A percentile compares a stretch with the other conserved stretches of the same genome.
phyloP scores from a whole-genome alignment of 106 monocot genomes.

The Agapanthus africanus region DNA sequence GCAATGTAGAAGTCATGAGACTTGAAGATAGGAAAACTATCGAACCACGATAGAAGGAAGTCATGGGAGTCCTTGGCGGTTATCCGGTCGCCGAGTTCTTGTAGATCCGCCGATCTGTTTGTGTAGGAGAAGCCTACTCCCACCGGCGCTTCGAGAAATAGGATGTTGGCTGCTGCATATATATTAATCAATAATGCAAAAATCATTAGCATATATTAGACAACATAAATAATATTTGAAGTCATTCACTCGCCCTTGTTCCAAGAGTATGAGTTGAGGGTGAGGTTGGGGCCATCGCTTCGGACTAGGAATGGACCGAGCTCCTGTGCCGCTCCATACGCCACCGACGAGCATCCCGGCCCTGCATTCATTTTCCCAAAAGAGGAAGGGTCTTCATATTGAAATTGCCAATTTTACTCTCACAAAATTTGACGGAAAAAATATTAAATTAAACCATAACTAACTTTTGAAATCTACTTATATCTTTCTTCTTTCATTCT shows the following conservation, averaged over 20 bases:
- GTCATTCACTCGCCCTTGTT: conserved; percentile 68
- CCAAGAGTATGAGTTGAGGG: conserved; percentile 70
- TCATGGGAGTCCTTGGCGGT: conserved; percentile 61
- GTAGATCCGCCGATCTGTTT: conserved; percentile 49
- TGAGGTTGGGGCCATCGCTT: conserved; percentile 37
- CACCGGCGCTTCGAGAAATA: conserved; percentile 76
- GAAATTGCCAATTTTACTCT: too few species aligned
- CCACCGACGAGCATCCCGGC: conserved; percentile 82
- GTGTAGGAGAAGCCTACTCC: conserved; percentile 91
- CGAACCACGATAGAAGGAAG: conserved; percentile 71
- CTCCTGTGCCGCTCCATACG: conserved; percentile 74
- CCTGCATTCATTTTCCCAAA: too few species aligned
- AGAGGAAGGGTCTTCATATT: too few species aligned
- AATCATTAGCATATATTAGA: not conserved
- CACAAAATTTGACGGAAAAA: too few species aligned
- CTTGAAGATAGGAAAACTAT: conserved; percentile 56
- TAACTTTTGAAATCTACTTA: too few species aligned
- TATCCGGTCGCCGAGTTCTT: conserved; percentile 40
- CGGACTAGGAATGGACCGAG: conserved; percentile 71
- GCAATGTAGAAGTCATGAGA: conserved; percentile 72
- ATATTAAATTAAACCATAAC: too few species aligned
- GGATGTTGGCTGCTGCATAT: conserved; percentile 57
- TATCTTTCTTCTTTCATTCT: too few species aligned
- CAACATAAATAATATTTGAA: not conserved
- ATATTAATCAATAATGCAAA: not conserved